A percentile compares a stretch with the other conserved stretches of the same genome.
phyloP scores from a whole-genome alignment of 805 yeast genomes.

The Starmerella apis region DNA sequence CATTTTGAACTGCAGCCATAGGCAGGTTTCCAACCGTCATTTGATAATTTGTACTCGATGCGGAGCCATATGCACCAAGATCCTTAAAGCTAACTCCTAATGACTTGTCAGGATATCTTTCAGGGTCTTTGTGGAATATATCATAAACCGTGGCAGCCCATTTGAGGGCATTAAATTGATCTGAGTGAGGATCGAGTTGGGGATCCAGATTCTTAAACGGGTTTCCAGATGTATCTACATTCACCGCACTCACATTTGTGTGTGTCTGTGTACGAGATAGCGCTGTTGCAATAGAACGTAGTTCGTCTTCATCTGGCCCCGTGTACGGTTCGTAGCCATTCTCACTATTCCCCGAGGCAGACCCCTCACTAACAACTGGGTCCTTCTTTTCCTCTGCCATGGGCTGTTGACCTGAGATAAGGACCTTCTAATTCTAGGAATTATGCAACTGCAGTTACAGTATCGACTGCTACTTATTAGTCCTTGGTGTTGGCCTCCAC shows the following conservation, averaged over 20 bases:
- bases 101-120: conserved; percentile 46
- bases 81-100: conserved; percentile 54
- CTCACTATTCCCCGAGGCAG: not conserved
- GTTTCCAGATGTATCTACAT: not conserved
- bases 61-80: conserved; percentile 55
- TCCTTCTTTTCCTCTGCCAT: not conserved
- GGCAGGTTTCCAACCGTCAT: conserved; percentile 42
- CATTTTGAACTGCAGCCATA: conserved; percentile 28
- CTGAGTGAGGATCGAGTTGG: conserved; percentile 48
- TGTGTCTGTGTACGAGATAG: conserved; percentile 10
- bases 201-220: conserved; percentile 32
- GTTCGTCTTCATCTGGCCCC: conserved; percentile 14
- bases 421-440: not conserved
- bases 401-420: not conserved
- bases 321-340: conserved; percentile 7
- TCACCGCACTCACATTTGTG: not conserved
- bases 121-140: conserved; percentile 46
- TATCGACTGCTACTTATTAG: not conserved
- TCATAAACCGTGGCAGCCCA: conserved; percentile 56
- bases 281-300: conserved; percentile 9
- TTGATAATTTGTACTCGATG: conserved; percentile 53
- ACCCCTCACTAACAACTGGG: not conserved
- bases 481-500: not conserved
- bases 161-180: conserved; percentile 44
- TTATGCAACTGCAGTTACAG: not conserved